Percentiles rank a stretch among this genome's conserved stretches.
Conservation (phyloP, 352 stramenopile genomes). For the Globisporangium viniferum region DNA sequence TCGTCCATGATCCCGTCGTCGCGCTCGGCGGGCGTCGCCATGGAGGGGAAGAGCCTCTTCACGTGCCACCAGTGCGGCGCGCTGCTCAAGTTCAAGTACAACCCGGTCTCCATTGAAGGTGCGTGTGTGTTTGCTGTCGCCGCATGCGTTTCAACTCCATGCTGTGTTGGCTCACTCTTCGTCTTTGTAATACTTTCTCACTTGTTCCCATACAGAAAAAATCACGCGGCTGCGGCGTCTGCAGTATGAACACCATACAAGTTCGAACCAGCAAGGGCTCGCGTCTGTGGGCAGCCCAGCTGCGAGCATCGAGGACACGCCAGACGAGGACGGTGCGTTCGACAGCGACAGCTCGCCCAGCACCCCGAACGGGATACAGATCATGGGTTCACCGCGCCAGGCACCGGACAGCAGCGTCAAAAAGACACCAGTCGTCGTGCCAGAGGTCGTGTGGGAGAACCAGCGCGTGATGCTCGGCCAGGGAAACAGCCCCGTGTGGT, state of each 20-base stretch:
- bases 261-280: slow-evolving; percentile 4
- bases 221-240: slow-evolving; percentile 50
- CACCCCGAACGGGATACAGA: slow-evolving; percentile 1
- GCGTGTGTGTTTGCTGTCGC: background rate
- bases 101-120: slow-evolving; percentile 52
- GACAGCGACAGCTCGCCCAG: slow-evolving; percentile 12
- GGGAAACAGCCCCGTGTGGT: slow-evolving; percentile 21
- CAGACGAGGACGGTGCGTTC: slow-evolving; percentile 23
- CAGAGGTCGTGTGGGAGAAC: slow-evolving; percentile 53
- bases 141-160: too few species aligned
- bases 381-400: background rate
- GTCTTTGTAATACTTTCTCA: background rate
- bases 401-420: slow-evolving; percentile 5
- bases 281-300: slow-evolving; percentile 15
- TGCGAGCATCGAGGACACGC: slow-evolving; percentile 17
- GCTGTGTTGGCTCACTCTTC: background rate
- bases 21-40: slow-evolving; percentile 29
- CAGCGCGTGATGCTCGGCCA: slow-evolving; percentile 22
- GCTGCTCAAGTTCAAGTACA: slow-evolving; percentile 70
- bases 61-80: slow-evolving; percentile 69
- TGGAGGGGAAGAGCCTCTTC: slow-evolving; percentile 77
- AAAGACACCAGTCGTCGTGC: slow-evolving; percentile 34
- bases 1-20: slow-evolving; percentile 15
- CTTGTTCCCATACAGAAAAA: slow-evolving; percentile 26
- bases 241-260: slow-evolving; percentile 28